phyloP scores from a whole-genome alignment of 305 asterid genomes.

The Euphrasia arctica region DNA sequence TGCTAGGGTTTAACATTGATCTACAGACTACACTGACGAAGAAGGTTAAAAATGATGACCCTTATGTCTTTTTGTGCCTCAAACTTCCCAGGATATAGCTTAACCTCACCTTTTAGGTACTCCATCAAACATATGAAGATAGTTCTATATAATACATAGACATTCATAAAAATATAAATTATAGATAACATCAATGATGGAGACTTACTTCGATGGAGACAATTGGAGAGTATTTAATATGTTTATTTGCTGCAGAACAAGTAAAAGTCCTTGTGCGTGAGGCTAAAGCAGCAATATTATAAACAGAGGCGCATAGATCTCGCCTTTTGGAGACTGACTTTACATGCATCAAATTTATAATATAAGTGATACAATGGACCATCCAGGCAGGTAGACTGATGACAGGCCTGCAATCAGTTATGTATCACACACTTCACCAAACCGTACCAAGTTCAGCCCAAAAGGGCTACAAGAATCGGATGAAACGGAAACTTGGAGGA shows the following conservation, averaged over 20 bases:
- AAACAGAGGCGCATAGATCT: conserved; percentile 37
- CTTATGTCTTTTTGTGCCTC: conserved; percentile 21
- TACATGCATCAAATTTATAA: conserved; percentile 40
- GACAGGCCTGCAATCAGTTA: conserved; percentile 57
- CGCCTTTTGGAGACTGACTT: conserved; percentile 42
- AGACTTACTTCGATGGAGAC: conserved; percentile 62
- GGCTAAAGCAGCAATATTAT: conserved; percentile 47
- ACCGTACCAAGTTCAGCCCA: conserved; percentile 23
- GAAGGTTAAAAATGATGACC: conserved; percentile 13
- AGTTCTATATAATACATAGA: conserved; percentile 8
- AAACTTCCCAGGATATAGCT: conserved; percentile 18
- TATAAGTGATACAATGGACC: conserved; percentile 33
- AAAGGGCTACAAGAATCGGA: conserved; percentile 14
- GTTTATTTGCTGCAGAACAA: conserved; percentile 71
- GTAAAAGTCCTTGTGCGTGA: conserved; percentile 62
- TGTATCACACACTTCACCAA: conserved; percentile 27
- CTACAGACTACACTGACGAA: conserved; percentile 10
- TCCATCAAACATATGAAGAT: conserved; percentile 15
- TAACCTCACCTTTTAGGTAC: conserved; percentile 19
- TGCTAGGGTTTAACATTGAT: conserved; percentile 7
- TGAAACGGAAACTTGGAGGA: conserved; percentile 1
- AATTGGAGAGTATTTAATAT: conserved; percentile 68
- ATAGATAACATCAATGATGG: conserved; percentile 18
- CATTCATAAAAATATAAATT: conserved; percentile 4
- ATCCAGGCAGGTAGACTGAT: conserved; percentile 53